Base-by-base conservation (phyloP, 345 rosid species). In the Pseudoturritis turrita region DNA sequence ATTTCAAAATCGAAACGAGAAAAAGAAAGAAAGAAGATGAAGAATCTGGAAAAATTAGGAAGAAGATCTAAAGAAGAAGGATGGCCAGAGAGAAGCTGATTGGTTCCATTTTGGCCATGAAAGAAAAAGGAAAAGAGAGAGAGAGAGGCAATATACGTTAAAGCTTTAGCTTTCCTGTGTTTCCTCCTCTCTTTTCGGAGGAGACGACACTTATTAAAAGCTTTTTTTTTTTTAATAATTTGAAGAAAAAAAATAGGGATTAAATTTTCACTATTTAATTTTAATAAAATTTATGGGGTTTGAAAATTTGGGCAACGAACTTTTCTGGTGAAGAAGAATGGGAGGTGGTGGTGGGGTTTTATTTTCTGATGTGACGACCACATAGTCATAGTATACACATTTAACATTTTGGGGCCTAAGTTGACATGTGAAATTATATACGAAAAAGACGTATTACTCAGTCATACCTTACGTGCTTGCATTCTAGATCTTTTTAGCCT, bases 11-110 rank as follows among this genome's bases (percentile, higher is more conserved):
- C 1, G 7, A 23, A 23, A 41, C 6, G 14, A 11, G 31, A 14
- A 35, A 9, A 49, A 19, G 0, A 9, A 15, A 31, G 19, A 60
- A 31, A 59, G 66, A 43, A 43, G 52, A 22, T 7, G 19, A 2
- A 6, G 37, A 7, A 26, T 6, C 36, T 47, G 7, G 14, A 43
- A 50, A 21, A 10, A 50, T 1, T 10, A 39, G 0, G 6, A 40
- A 13, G 45, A 14, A 66, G 73, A 61, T 66, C 50, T 51, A 49
- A n/a, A 40, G 56, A 74, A 66, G 72, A 74, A 37, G 33, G 65
- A 75, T 75, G 79, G 70, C 74, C 70, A 69, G 47, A 69, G 69
- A 61, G 70, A 69, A 68, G 68, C 70, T 51, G 70, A 1, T 68
- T 25, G 28, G 21, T 17, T 61, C 36, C 44, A 21, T 23, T 43